Base-by-base conservation (phyloP, 1,139 yeast species). In the Spathaspora sp. region DNA sequence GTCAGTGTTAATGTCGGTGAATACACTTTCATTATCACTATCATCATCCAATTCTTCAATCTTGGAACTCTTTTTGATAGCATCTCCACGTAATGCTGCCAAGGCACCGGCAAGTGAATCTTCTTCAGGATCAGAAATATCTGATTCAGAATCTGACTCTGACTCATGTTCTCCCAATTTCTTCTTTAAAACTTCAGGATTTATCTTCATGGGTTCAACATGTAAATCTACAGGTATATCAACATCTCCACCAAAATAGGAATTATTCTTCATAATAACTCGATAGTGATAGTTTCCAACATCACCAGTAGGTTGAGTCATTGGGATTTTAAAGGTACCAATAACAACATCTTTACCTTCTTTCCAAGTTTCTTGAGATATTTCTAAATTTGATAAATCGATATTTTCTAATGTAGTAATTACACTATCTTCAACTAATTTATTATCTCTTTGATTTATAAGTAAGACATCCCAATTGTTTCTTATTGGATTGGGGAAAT, bases 271-370 rank as follows among this genome's bases (percentile, higher is more conserved):
- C 57, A 86, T 64, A 17, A 83, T 63, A 33, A 86, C 68, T 65
- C 91, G 74, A 74, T 86, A 88, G 55, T 79, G 81, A 58, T 70
- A 81, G 23, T 68, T 70, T 31, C 95, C 96, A 24, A 70, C 68
- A 45, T 73, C 72, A 26, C 77, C 77, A 3, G 95, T 80, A 46
- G 95, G 89, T 45, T 80, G 72, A 11, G 84, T 67, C 44, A 90
- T 65, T 53, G 86, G 89, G 45, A 90, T 72, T 63, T 87, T 89
- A 59, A 88, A 84, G 1, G 91, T 82, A 45, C 89, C 82, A 45
- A 89, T 71, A 3, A 66, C 67, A 49, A 87, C 79, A 15, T 73
- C 74, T 45, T 67, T 56, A 42, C 77, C 82, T 45, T 76, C 74
- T 7, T 57, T 59, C 78, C 78, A 74, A 42, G 65, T 56, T 42